These are phyloP conservation scores for Austropuccinia psidii DNA, from an alignment of 1,284 basidiomycete species.

Conservation along the genomic window DNA sequence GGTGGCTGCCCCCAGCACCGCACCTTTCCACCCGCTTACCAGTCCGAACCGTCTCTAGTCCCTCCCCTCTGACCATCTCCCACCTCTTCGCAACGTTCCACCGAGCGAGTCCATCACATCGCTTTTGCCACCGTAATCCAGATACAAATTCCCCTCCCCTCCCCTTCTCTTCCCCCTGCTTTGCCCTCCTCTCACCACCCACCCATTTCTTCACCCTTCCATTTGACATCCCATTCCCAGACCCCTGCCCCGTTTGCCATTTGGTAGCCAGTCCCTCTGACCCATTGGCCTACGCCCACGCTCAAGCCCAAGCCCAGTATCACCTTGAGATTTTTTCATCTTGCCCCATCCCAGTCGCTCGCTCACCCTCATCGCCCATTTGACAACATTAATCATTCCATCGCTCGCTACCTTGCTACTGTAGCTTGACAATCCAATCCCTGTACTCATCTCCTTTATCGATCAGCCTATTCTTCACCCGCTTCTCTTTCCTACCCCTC, in stretches of 20 bases:
- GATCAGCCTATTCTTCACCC: neutral
- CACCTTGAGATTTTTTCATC: too few species aligned
- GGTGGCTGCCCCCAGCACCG: conserved; percentile 16
- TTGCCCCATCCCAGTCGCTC: neutral
- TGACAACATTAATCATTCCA: neutral
- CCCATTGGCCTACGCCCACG: too few species aligned
- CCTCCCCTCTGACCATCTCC: neutral
- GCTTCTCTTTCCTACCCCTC: neutral
- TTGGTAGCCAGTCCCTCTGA: neutral
- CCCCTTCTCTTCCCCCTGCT: conserved; percentile 14
- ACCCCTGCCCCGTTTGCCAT: neutral
- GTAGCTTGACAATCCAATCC: neutral
- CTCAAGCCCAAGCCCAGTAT: too few species aligned
- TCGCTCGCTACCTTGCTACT: neutral
- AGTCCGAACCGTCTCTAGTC: conserved; percentile 11
- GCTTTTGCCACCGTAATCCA: neutral
- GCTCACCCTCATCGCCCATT: neutral
- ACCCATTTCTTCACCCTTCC: neutral
- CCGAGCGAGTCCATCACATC: conserved; percentile 10
- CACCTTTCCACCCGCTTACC: conserved; percentile 20
- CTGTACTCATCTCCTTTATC: neutral
- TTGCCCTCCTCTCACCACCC: conserved; percentile 21
- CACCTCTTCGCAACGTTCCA: conserved; percentile 18
- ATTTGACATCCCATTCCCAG: neutral
- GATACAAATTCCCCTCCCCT: neutral